phyloP scores from a whole-genome alignment of 495 filamentous ascomycete species.

The Mytilinidion resinicola region DNA sequence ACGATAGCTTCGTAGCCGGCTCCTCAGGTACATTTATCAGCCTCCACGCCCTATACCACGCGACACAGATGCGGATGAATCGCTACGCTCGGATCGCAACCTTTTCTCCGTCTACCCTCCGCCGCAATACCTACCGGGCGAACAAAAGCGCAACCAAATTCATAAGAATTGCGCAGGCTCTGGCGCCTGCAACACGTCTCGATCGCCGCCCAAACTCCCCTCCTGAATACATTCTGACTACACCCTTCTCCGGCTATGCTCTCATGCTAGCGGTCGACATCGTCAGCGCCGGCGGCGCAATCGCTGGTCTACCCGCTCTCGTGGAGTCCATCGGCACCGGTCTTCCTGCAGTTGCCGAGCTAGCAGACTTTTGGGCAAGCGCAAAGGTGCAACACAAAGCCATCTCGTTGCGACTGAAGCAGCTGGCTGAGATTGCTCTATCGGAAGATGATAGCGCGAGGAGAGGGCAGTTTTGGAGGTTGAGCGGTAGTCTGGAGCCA shows the following conservation, averaged over 20 bases:
- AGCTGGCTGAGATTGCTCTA: conserved; percentile 11
- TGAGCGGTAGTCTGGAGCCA: conserved; percentile 4
- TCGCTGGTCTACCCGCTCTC: conserved; percentile 19
- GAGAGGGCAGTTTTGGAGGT: not conserved
- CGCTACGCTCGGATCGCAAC: conserved; percentile 45
- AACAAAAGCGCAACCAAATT: conserved; percentile 25
- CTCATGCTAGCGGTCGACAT: conserved; percentile 33
- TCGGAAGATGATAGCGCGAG: not conserved
- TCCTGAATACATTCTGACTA: conserved; percentile 21
- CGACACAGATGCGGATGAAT: conserved; percentile 55
- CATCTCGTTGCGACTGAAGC: conserved; percentile 14
- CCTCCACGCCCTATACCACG: conserved; percentile 58
- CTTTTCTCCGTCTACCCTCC: conserved; percentile 15
- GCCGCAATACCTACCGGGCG: conserved; percentile 30
- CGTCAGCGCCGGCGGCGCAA: conserved; percentile 26
- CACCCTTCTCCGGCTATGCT: conserved; percentile 32
- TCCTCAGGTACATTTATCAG: conserved; percentile 50
- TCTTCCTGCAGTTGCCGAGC: conserved; percentile 24
- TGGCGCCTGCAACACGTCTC: conserved; percentile 13
- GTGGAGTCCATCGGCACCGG: conserved; percentile 18
- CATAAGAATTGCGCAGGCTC: conserved; percentile 20
- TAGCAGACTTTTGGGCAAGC: conserved; percentile 29
- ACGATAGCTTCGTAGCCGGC: conserved; percentile 41
- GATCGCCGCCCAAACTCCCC: conserved; percentile 5
- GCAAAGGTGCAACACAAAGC: conserved; percentile 25